Percentiles rank a stretch among this genome's conserved stretches.
Evolutionary conservation across 2,329 filamentous ascomycete genomes (phyloP).

Genomic region (Colletotrichum tamarilloi): DNA sequence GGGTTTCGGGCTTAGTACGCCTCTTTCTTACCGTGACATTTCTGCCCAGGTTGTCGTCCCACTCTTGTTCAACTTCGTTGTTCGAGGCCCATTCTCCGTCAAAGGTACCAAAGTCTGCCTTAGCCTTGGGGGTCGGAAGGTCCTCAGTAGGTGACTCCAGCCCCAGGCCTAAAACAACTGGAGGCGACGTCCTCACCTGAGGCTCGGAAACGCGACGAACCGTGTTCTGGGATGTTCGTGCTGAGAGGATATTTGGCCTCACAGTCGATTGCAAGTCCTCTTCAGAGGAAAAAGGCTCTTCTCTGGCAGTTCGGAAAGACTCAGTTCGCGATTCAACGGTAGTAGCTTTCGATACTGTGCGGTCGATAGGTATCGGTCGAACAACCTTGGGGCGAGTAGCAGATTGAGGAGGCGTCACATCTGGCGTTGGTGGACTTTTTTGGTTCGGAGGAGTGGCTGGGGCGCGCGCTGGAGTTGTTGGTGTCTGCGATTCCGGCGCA

Average conservation of each 20-base stretch:
- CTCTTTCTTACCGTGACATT: slow-evolving; percentile 65
- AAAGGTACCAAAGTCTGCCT: slow-evolving; percentile 63
- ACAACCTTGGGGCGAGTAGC: slow-evolving; percentile 54
- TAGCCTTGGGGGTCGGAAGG: slow-evolving; percentile 54
- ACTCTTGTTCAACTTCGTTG: slow-evolving; percentile 63
- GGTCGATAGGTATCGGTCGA: slow-evolving; percentile 61
- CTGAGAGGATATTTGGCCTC: slow-evolving; percentile 51
- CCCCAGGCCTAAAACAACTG: slow-evolving; percentile 30
- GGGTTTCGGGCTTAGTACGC: slow-evolving; percentile 39
- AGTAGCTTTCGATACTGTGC: slow-evolving; percentile 62
- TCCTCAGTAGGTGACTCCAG: slow-evolving; percentile 44
- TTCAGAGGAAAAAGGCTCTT: slow-evolving; percentile 72
- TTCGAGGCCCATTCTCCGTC: slow-evolving; percentile 68
- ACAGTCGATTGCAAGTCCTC: slow-evolving; percentile 61
- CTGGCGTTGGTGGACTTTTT: slow-evolving; percentile 78
- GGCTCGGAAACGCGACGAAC: slow-evolving; percentile 51
- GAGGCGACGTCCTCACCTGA: slow-evolving; percentile 35
- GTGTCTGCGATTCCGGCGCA: slow-evolving; percentile 48
- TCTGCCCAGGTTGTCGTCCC: slow-evolving; percentile 64
- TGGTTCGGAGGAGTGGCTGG: slow-evolving; percentile 73
- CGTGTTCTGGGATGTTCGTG: slow-evolving; percentile 57
- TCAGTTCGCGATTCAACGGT: slow-evolving; percentile 72
- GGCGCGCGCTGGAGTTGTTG: slow-evolving; percentile 48
- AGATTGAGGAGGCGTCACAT: slow-evolving; percentile 76
- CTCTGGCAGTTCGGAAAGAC: slow-evolving; percentile 78